Evolutionary conservation across 2,329 filamentous ascomycete species (phyloP).

Genomic region (Apiospora pterosperma): DNA sequence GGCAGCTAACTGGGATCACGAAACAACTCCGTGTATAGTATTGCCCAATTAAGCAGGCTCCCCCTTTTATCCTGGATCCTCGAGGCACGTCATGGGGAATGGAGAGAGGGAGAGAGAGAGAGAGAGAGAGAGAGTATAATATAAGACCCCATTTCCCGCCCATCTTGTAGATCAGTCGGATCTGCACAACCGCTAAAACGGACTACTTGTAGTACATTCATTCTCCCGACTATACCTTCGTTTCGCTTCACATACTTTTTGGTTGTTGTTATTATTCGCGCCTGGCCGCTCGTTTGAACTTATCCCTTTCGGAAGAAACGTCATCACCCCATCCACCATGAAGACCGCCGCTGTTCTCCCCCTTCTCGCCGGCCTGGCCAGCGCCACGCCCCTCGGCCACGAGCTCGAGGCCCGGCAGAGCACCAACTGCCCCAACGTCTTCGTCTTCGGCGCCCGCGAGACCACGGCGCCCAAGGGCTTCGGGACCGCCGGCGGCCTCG

Average conservation of each 20-base stretch:
- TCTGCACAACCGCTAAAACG: neutral
- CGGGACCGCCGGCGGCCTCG: conserved; percentile 39
- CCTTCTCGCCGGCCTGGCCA: conserved; percentile 12
- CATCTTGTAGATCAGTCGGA: neutral
- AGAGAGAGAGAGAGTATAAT: neutral
- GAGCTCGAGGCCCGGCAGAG: conserved; percentile 21
- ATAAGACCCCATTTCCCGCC: neutral
- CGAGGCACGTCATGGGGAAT: neutral
- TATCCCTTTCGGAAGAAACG: neutral
- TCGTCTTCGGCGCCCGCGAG: conserved; percentile 49
- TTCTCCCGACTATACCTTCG: neutral
- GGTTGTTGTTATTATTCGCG: neutral
- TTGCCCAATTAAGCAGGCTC: neutral
- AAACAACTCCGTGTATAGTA: neutral
- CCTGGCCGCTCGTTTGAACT: neutral
- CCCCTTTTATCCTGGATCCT: neutral
- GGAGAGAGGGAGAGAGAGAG: neutral
- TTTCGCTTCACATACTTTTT: neutral
- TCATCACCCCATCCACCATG: conserved; percentile 6
- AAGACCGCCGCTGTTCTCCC: conserved; percentile 13
- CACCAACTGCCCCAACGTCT: conserved; percentile 40
- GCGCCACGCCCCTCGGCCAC: conserved; percentile 10
- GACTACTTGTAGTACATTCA: conserved; percentile 2
- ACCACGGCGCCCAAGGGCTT: conserved; percentile 44
- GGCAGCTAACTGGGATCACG: conserved; percentile 1